Evolutionary conservation across 768 basidiomycete species (phyloP), one percentile per base, ranked within the genome.

Genomic region (Xerocomus potaroensis): DNA sequence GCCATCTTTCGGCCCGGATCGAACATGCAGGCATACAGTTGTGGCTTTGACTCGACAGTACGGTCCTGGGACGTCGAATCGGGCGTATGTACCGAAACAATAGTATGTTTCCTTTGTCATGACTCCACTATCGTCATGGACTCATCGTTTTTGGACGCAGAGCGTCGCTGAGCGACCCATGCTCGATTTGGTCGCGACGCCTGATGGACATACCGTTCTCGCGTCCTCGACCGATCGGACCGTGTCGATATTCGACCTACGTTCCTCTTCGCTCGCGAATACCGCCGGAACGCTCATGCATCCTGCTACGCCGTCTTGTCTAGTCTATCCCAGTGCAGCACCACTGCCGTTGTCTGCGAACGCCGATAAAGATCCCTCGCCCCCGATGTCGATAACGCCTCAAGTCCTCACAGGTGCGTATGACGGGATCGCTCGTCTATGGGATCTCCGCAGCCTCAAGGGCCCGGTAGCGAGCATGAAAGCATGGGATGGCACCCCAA

Each of bases 21-120:
- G 16, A 61, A 52, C 32, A 43, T 59, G 42, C 50, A 66, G 46
- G 92, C 83, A 23, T 80, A 82, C 51, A 91, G 87, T 55, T 85
- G 84, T 59, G 88, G 90, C 0, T 90, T 91, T 60, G 94, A 96
- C 66, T 95, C 93, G 23, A 91, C 91, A 0, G 81, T 97, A 5
- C 75, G 91, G 19, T 70, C 75, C 2, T 99, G 95, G 95, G 91
- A 96, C 59, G 72, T 85, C 3, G 86, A 90, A 55, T 76, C 72
- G 31, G 91, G 87, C 3, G 67, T 90, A 5, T 91, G 86, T 49
- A 71, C 74, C 0, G 63, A 76, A 35, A 89, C 87, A 1, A 80
- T 88, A 36, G 87, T 90, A 53, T 44, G 54, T 38, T 26, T n/a
- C 16, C 27, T 48, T n/a, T n/a, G n/a, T n/a, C n/a, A n/a, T n/a